A percentile compares a stretch with the other conserved stretches of the same genome.
Conservation (phyloP, 1,284 basidiomycete species). For the Vanrija sp. region DNA sequence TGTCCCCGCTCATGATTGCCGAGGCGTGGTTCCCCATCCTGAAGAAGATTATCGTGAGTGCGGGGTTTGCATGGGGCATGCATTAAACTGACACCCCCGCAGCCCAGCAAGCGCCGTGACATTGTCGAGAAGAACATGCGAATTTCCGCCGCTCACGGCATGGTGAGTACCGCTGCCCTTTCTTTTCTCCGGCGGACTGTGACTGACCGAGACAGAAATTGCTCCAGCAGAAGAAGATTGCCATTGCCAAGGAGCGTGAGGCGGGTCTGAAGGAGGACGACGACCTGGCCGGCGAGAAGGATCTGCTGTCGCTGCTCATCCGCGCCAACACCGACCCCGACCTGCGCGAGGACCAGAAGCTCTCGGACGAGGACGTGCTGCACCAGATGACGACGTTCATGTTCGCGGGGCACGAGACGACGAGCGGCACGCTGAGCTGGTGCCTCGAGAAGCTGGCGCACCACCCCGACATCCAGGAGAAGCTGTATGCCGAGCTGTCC, state of each 20-base stretch:
- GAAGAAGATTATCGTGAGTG: conserved; percentile 37
- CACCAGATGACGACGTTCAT: conserved; percentile 75
- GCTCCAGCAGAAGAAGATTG: too few relatives aligned
- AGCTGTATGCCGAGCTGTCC: conserved; percentile 57
- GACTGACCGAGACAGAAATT: too few relatives aligned
- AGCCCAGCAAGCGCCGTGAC: too few relatives aligned
- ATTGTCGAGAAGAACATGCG: too few relatives aligned
- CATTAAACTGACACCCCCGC: too few relatives aligned
- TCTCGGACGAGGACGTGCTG: conserved; percentile 64
- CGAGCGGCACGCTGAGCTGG: conserved; percentile 67
- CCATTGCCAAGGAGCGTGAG: too few relatives aligned
- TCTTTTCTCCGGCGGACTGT: too few relatives aligned
- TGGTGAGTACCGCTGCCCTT: too few relatives aligned
- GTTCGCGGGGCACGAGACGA: conserved; percentile 68
- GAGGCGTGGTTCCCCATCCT: conserved; percentile 62
- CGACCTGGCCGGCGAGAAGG: conserved; percentile 49
- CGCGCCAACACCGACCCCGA: conserved; percentile 60
- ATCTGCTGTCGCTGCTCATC: conserved; percentile 33
- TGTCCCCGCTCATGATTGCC: conserved; percentile 58
- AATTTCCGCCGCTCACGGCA: too few relatives aligned
- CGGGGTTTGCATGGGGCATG: too few relatives aligned
- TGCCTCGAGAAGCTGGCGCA: conserved; percentile 62
- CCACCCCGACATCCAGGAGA: conserved; percentile 56
- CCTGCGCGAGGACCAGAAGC: conserved; percentile 54
- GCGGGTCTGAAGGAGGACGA: too few relatives aligned